Evolutionary conservation across 2,329 filamentous ascomycete genomes (phyloP), one percentile per base, ranked within the genome.

Genomic region (Pseudophaeomoniella oleicola): DNA sequence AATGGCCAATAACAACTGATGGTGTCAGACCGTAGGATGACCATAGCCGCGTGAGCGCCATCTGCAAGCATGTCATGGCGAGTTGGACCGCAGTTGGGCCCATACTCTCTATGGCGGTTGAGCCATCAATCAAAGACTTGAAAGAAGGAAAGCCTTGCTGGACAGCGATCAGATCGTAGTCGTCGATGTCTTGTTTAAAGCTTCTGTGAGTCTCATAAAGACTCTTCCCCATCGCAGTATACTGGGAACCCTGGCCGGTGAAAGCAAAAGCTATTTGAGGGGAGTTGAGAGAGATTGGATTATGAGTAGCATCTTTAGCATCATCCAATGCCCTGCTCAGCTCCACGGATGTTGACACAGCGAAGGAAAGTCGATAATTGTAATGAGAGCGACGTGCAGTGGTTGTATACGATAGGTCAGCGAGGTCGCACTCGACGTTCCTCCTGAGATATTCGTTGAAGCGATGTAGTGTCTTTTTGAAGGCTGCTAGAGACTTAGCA

Each of bases 401-500:
- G 1, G 73, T 76, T 1, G 75, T 78, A 54, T 82, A 83, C 0
- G 77, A 69, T 2, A 83, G 55, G 40, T 72, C 62, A 2, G 67
- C 60, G 11, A 80, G 50, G 0, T 71, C 67, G 0, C 52, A 38
- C 1, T 64, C 64, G 4, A 71, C 63, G 2, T 68, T 62, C 30
- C 68, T 61, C 16, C 68, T 65, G 46, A 79, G 65, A 55, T 68
- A 75, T 2, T 53, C 49, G 5, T 75, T 57, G 2, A 79, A 60
- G 15, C 60, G 59, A 45, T 72, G 61, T 1, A 73, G 62, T 44
- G 81, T 81, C 38, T 63, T 63, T 38, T 56, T 51, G n/a, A 72
- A 54, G 0, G 66, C 58, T 11, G 50, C 53, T 34, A 59, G 50
- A 5, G 52, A 57, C 58, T 79, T 72, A 15, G 75, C 75, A 6